Evolutionary conservation across 1,139 yeast genomes (phyloP).

Genomic region (Suhomyces yuchorum): DNA sequence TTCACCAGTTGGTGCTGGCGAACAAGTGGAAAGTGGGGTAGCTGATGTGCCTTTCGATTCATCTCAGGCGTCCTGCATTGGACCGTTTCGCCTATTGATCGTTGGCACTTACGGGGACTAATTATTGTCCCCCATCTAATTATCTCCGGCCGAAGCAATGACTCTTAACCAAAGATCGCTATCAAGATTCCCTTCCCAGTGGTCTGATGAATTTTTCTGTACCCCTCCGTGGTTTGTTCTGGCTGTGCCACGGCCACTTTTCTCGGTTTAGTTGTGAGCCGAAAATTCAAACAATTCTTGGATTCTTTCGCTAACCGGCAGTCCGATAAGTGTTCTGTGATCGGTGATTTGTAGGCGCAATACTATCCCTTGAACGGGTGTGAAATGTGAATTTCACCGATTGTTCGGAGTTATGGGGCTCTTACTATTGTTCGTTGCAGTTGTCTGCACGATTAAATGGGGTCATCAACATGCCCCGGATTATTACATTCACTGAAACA

Average conservation of each 20-base stretch:
- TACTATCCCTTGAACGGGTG: too few relatives aligned
- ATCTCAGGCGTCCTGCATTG: neutral
- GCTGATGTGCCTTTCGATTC: neutral
- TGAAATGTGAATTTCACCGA: too few relatives aligned
- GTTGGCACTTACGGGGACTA: neutral
- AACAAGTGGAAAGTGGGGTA: conserved; percentile 1
- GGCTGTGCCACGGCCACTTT: neutral
- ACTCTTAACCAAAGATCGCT: neutral
- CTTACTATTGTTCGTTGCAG: too few relatives aligned
- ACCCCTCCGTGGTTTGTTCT: neutral
- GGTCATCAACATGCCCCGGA: too few relatives aligned
- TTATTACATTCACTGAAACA: too few relatives aligned
- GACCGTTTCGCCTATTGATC: neutral
- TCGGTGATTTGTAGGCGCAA: too few relatives aligned
- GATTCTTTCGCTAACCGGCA: neutral
- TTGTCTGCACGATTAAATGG: too few relatives aligned
- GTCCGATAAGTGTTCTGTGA: neutral
- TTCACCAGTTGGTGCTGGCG: neutral
- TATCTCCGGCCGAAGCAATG: neutral
- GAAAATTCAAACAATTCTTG: neutral
- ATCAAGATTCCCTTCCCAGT: neutral
- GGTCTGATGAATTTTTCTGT: neutral
- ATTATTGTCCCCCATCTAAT: neutral
- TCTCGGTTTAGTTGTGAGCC: neutral
- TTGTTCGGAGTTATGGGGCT: too few relatives aligned